phyloP scores from a whole-genome alignment of 129 eudicot species.

The Rutidosis leptorrhynchoides region DNA sequence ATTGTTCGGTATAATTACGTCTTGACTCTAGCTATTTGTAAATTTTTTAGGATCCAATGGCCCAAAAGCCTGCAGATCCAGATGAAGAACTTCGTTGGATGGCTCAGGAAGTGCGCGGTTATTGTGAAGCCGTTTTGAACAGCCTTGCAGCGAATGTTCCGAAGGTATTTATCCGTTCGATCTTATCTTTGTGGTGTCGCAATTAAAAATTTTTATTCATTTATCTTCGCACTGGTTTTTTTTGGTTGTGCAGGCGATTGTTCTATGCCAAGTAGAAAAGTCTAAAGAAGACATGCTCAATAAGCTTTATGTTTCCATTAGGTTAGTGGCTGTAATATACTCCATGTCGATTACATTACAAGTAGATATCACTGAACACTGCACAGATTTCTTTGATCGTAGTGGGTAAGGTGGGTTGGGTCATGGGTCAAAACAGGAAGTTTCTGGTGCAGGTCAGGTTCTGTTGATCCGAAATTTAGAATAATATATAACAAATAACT shows the following conservation, averaged over 20 bases:
- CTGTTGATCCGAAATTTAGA: not conserved
- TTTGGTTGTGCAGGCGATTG: slow-evolving; percentile 64
- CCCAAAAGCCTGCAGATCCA: slow-evolving; percentile 89
- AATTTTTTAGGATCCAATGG: slow-evolving; percentile 74
- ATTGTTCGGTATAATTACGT: not conserved
- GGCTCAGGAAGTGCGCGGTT: slow-evolving; percentile 97
- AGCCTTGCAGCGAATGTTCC: slow-evolving; percentile 94
- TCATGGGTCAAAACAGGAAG: not conserved
- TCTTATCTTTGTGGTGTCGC: slow-evolving; percentile 32
- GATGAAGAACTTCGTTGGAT: slow-evolving; percentile 99
- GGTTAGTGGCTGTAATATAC: slow-evolving; percentile 41
- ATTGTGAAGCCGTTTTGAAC: slow-evolving; percentile 85
- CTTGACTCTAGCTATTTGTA: not conserved
- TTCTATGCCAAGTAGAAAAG: slow-evolving; percentile 93
- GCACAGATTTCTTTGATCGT: not conserved
- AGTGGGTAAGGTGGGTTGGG: not conserved
- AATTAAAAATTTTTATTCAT: not conserved
- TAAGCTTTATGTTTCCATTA: slow-evolving; percentile 80
- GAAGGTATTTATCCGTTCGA: slow-evolving; percentile 48
- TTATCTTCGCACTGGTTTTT: not conserved
- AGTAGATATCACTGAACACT: not conserved
- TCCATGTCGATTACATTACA: not conserved
- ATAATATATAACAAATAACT: not conserved
- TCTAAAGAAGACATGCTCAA: slow-evolving; percentile 94
- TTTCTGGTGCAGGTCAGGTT: not conserved